Conservation (phyloP, 768 basidiomycete genomes). For the Termitomyces sp. region DNA sequence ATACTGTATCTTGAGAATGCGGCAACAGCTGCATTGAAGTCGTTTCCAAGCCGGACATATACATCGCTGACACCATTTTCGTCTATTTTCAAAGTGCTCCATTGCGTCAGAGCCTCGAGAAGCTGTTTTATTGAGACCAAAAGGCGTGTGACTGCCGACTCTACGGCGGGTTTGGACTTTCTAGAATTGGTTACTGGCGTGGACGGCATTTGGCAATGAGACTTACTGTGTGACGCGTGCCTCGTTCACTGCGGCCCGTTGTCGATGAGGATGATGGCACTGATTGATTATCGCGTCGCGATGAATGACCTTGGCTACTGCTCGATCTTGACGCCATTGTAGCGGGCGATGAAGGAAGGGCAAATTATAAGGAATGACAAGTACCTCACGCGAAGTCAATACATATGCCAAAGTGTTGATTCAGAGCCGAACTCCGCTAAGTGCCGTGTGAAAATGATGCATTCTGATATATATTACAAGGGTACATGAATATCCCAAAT, state of each 20-base stretch:
- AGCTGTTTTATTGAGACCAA: constrained; percentile 94
- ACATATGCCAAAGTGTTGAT: too few species aligned
- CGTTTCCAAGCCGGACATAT: constrained; percentile 94
- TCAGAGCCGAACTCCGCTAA: neutral
- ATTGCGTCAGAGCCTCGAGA: constrained; percentile 84
- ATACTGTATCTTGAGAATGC: constrained; percentile 86
- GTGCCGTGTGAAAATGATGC: constrained; percentile 11
- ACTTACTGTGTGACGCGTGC: constrained; percentile 36
- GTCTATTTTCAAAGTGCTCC: constrained; percentile 69
- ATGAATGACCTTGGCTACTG: constrained; percentile 32
- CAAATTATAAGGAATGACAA: neutral
- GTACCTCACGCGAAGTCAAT: neutral
- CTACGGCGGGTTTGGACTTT: constrained; percentile 64
- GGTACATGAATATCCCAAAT: neutral
- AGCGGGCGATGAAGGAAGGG: constrained; percentile 3
- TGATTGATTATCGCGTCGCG: constrained; percentile 52
- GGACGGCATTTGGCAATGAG: neutral
- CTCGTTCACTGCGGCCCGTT: constrained; percentile 35
- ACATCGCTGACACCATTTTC: constrained; percentile 91
- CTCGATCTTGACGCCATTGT: constrained; percentile 26
- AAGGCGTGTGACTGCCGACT: constrained; percentile 87
- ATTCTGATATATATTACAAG: neutral
- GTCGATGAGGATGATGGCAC: constrained; percentile 43
- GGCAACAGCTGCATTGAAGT: constrained; percentile 91
- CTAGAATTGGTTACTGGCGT: constrained; percentile 5